These are phyloP conservation scores for Dactylellina leptospora DNA, from an alignment of 2,329 filamentous ascomycete species.

Conservation along the genomic window DNA sequence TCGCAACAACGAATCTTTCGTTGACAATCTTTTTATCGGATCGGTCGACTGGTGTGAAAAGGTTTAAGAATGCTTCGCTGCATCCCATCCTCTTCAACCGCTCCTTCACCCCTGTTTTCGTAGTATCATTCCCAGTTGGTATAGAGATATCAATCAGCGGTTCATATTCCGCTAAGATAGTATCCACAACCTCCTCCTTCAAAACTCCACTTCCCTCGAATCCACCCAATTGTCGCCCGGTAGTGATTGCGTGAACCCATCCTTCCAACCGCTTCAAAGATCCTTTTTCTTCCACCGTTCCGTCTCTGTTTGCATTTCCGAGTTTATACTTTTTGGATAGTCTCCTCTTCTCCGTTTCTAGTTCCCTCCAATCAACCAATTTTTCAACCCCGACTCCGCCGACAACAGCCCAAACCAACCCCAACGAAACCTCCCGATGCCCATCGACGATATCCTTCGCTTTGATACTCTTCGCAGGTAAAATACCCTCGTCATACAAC, in stretches of 20 bases:
- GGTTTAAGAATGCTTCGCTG: constrained; percentile 53
- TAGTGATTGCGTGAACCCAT: constrained; percentile 67
- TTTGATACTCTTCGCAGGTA: constrained; percentile 59
- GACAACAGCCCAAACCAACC: constrained; percentile 69
- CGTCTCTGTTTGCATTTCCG: constrained; percentile 42
- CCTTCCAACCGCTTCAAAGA: constrained; percentile 63
- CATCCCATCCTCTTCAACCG: constrained; percentile 61
- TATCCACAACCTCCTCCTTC: constrained; percentile 66
- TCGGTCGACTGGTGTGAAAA: constrained; percentile 55
- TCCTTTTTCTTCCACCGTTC: constrained; percentile 52
- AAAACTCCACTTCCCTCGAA: constrained; percentile 63
- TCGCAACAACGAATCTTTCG: constrained; percentile 66
- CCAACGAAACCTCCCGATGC: constrained; percentile 71
- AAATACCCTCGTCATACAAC: background rate
- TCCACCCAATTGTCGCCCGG: constrained; percentile 62
- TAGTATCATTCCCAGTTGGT: background rate
- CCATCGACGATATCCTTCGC: constrained; percentile 71
- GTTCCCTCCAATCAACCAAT: constrained; percentile 67
- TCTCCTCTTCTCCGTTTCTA: constrained; percentile 65
- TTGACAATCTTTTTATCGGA: constrained; percentile 64
- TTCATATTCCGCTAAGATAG: constrained; percentile 69
- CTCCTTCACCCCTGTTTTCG: constrained; percentile 55
- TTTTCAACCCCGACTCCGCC: constrained; percentile 64
- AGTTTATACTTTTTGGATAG: constrained; percentile 59
- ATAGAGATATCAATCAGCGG: constrained; percentile 59